Percentiles rank a stretch among this genome's conserved stretches.
phyloP scores from a whole-genome alignment of 805 yeast genomes.

The Nakazawaea molendinolei region DNA sequence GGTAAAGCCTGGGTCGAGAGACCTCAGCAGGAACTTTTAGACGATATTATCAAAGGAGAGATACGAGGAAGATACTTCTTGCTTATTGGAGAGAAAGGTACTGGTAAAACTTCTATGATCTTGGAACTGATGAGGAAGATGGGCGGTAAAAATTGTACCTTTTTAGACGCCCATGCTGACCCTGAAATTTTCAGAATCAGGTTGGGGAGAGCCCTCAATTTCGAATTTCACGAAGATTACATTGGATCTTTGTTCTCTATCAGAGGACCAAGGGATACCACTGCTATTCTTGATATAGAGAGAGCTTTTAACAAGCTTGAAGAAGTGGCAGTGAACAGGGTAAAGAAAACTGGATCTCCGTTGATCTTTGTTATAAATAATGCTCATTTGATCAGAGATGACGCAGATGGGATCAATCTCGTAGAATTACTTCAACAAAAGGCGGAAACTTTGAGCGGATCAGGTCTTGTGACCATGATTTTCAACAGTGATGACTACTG shows the following conservation, averaged over 20 bases:
- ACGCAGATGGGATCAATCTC: slow-evolving; percentile 64
- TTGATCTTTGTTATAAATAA: slow-evolving; percentile 65
- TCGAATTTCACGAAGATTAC: slow-evolving; percentile 72
- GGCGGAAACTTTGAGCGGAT: slow-evolving; percentile 71
- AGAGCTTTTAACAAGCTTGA: slow-evolving; percentile 74
- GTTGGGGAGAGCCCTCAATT: slow-evolving; percentile 68
- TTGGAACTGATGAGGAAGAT: slow-evolving; percentile 63
- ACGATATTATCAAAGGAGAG: slow-evolving; percentile 60
- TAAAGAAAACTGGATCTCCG: slow-evolving; percentile 40
- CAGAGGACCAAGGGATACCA: slow-evolving; percentile 79
- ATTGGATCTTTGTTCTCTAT: slow-evolving; percentile 76
- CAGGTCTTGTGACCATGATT: slow-evolving; percentile 58
- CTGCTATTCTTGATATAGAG: slow-evolving; percentile 75
- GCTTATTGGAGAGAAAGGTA: slow-evolving; percentile 79
- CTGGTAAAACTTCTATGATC: slow-evolving; percentile 75
- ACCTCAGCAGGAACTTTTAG: slow-evolving; percentile 57
- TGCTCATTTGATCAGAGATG: slow-evolving; percentile 68
- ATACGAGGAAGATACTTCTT: slow-evolving; percentile 63
- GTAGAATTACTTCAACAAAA: slow-evolving; percentile 77
- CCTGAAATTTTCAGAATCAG: slow-evolving; percentile 76
- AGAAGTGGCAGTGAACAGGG: slow-evolving; percentile 54
- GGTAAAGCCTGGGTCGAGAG: slow-evolving; percentile 61
- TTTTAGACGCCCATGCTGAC: slow-evolving; percentile 79
- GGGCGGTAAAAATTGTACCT: slow-evolving; percentile 56
- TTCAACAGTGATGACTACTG: slow-evolving; percentile 84